These are phyloP conservation scores for Euphorbia peplus DNA, from an alignment of 345 rosid genomes.

Conservation along the genomic window DNA sequence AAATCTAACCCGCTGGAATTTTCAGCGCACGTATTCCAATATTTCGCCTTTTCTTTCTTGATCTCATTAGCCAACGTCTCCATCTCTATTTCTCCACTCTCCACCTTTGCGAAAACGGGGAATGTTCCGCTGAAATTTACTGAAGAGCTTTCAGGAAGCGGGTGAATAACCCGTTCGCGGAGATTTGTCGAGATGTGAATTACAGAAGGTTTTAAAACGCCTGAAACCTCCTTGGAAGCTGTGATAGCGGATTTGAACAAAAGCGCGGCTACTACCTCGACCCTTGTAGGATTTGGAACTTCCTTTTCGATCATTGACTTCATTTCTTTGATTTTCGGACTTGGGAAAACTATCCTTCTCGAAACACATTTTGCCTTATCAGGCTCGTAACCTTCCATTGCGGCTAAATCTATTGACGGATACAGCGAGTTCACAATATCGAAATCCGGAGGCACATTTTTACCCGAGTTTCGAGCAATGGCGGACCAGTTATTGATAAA, in stretches of 20 bases:
- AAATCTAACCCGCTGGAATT: neutral
- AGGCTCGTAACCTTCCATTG: neutral
- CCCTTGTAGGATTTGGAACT: slow-evolving; percentile 1
- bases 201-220: neutral
- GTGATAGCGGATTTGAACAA: neutral
- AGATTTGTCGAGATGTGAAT: neutral
- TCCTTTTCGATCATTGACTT: neutral
- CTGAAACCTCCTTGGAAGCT: neutral
- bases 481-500: slow-evolving; percentile 4
- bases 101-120: neutral
- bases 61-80: neutral
- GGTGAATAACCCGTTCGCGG: neutral
- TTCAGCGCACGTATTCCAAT: neutral
- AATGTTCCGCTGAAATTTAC: slow-evolving; percentile 5
- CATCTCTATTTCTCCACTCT: neutral
- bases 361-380: slow-evolving; percentile 4
- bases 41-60: neutral
- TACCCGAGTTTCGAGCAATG: neutral
- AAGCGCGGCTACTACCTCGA: slow-evolving; percentile 6
- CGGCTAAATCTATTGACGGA: neutral
- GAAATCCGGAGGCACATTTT: neutral
- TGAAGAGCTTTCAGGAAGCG: neutral
- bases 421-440: neutral
- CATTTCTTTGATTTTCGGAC: neutral
- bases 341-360: neutral